Base-by-base conservation (phyloP, 202 grass and related monocot genomes). In the Thinopyrum obtusiflorum region DNA sequence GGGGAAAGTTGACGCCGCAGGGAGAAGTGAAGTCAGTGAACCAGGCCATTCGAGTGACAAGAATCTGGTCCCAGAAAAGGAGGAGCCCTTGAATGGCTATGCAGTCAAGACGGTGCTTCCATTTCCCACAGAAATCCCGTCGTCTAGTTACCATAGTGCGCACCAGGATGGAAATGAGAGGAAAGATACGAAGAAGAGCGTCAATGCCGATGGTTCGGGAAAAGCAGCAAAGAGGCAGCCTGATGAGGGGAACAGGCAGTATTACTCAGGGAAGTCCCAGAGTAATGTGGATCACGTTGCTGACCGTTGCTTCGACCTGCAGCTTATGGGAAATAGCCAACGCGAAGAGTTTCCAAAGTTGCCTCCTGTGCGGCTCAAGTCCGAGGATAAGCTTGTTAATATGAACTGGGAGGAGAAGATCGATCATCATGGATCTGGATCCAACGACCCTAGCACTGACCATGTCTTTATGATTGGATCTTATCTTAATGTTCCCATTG, bases 381-480 rank as follows among this genome's bases (percentile, higher is more conserved):
- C 97, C 15, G 93, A 92, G 86, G 97, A 99, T 65, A 99, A 99
- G 84, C 83, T 94, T 85, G 87, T 99, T 67, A 99, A 86, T 77
- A 89, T 94, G 84, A 87, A 94, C 68, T 91, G 90, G 93, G 97
- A 96, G 62, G 93, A 96, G 76, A 95, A 94, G 65, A 68, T 84
- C 66, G 91, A 91, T 67, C 92, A 77, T 7, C 75, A 92, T 76
- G 94, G 82, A 81, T 87, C 93, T 78, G 92, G 90, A 82, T 35
- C 81, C 28, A 97, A 81, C 27, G 87, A 91, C 39, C 81, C 87
- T 53, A 82, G n/a, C 68, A 85, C 88, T 36, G 97, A 97, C 80
- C 91, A 91, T 76, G 80, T 90, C 51, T 99, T 97, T 83, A 94
- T 97, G 92, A 97, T 99, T 76, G 92, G 97, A 14, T 91, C 97